Conservation (phyloP, 2,329 filamentous ascomycete species). For the Pseudogymnoascus sp. region DNA sequence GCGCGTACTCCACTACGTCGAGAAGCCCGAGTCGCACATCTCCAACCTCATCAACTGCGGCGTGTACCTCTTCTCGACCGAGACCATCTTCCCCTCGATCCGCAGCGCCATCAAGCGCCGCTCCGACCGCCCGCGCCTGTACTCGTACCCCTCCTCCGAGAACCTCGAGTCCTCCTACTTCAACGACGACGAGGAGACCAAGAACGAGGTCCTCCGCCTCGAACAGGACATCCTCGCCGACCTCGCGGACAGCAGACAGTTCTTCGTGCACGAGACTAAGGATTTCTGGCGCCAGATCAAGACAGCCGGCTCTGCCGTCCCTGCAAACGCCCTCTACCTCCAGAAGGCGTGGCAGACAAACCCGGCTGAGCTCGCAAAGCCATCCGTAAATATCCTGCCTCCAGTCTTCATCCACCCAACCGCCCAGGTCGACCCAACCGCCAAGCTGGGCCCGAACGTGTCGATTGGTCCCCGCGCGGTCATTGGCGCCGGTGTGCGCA, state of each 20-base stretch:
- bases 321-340: conserved; percentile 92
- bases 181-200: conserved; percentile 65
- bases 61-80: conserved; percentile 93
- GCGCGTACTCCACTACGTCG: conserved; percentile 95
- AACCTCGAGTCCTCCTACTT: conserved; percentile 68
- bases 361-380: conserved; percentile 71
- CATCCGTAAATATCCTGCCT: conserved; percentile 78
- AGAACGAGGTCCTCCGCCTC: conserved; percentile 81
- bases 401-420: conserved; percentile 94
- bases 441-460: conserved; percentile 94
- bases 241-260: conserved; percentile 92
- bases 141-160: conserved; percentile 93
- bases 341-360: conserved; percentile 83
- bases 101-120: conserved; percentile 91
- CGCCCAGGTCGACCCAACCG: conserved; percentile 83
- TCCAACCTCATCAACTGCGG: conserved; percentile 99
- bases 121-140: conserved; percentile 77
- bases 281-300: conserved; percentile 99
- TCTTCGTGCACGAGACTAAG: conserved; percentile 97
- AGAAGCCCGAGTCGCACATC: conserved; percentile 96
- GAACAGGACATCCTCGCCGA: conserved; percentile 97
- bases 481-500: conserved; percentile 76
- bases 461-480: conserved; percentile 84
- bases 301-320: conserved; percentile 92
- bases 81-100: conserved; percentile 94